Evolutionary conservation across 2,329 filamentous ascomycete genomes (phyloP), one percentile per base, ranked within the genome.

Genomic region (Zymoseptoria tritici): DNA sequence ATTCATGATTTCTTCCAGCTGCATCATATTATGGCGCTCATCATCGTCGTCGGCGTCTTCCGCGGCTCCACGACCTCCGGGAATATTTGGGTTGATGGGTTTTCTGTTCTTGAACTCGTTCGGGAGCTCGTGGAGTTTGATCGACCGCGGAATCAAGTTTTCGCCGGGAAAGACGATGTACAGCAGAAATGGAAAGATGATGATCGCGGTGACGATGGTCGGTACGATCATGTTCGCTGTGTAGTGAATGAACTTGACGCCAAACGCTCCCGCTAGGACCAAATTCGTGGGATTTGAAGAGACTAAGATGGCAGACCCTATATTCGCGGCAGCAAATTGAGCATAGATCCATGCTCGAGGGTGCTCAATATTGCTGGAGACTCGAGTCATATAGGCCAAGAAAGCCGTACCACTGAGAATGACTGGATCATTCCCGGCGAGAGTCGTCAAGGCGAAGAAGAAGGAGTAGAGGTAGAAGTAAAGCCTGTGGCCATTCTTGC

Each of bases 221-320:
- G 88, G 88, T 0, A 90, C 85, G 19, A 90, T 86, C 81, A 90
- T 88, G 68, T 90, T 89, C n/a, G 85, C 87, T 0, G 87, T 90
- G 68, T 90, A 90, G 49, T 83, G 78, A 68, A 90, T 83, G 71
- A 90, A 90, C 55, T 81, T 86, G 75, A 90, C 86, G 3, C 82
- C 68, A 68, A 90, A 90, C 2, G 88, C 88, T 3, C 87, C 87
- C 0, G 87, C 86, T 0, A 90, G 79, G 0, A 90, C 87, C 7
- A 90, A 80, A 58, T 91, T 91, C 2, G 88, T 90, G 0, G 88
- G 88, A 61, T 91, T 91, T 0, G 87, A 90, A 0, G 88, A 90
- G 9, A 91, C 88, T 11, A 91, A 77, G 22, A 90, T 88, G 0
- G 88, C 87, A 0, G 88, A 90, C 1, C 84, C 85, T 54, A 90